These are phyloP conservation scores for Exophiala sp. DNA, from an alignment of 2,329 filamentous ascomycete genomes.

Conservation along the genomic window DNA sequence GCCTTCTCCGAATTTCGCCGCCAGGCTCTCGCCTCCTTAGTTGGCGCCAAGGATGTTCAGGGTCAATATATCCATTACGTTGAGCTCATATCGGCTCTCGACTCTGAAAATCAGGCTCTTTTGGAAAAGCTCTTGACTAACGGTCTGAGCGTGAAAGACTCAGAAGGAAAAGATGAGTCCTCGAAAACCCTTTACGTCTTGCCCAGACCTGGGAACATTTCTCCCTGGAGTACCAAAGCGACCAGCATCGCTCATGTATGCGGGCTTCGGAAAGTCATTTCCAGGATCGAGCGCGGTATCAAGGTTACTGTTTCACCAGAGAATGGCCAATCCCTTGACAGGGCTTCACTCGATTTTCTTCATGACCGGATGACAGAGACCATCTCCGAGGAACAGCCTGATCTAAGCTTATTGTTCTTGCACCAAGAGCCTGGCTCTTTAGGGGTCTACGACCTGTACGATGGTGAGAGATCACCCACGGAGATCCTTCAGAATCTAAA, in stretches of 20 bases:
- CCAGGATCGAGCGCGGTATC: conserved; percentile 83
- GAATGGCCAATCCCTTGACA: conserved; percentile 57
- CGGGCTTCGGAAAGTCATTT: conserved; percentile 66
- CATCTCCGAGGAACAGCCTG: conserved; percentile 64
- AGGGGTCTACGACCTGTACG: conserved; percentile 71
- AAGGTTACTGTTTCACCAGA: conserved; percentile 62
- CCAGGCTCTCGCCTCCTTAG: conserved; percentile 40
- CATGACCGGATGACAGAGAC: conserved; percentile 96
- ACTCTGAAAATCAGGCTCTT: conserved; percentile 47
- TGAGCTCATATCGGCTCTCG: conserved; percentile 52
- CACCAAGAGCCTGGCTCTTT: conserved; percentile 64
- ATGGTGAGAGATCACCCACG: conserved; percentile 61
- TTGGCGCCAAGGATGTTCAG: conserved; percentile 43
- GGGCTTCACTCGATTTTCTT: conserved; percentile 62
- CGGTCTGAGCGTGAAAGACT: conserved; percentile 49
- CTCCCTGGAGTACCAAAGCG: conserved; percentile 95
- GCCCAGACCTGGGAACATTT: conserved; percentile 77
- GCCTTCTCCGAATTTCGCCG: conserved; percentile 47
- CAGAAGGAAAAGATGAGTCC: conserved; percentile 44
- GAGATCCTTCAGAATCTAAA: conserved; percentile 79
- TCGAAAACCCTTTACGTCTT: conserved; percentile 65
- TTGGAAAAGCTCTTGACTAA: conserved; percentile 61
- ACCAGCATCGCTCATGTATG: conserved; percentile 93
- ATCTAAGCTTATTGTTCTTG: conserved; percentile 73
- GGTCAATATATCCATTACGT: conserved; percentile 62